Evolutionary conservation across 352 stramenopile genomes (phyloP), one percentile per base, ranked within the genome.

Genomic region (Globisporangium solare): DNA sequence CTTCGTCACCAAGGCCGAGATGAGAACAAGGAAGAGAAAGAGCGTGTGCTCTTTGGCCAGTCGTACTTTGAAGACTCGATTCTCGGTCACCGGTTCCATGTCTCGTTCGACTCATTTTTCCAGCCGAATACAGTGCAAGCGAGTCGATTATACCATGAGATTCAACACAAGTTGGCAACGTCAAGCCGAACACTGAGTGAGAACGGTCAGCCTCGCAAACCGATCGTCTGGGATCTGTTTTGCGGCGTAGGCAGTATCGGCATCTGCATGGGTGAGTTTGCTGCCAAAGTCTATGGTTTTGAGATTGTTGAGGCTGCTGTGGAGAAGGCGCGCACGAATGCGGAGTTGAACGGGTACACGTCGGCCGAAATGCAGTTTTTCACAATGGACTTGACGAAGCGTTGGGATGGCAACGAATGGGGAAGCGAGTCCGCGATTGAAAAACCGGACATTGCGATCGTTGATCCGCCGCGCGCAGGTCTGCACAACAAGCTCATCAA

Each of bases 21-120:
- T 2, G 17, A 31, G 3, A 47, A 18, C 0, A 45, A 5, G 0
- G 54, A 62, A 3, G 43, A 48, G 14, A 58, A 56, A 24, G 58
- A 75, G 27, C 71, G 63, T 1, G 61, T 80, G 63, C 65, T 92
- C 0, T 83, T 73, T 46, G 82, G 82, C 1, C 58, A 49, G 0
- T 41, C 70, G 11, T 74, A 74, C 39, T 69, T 87, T 2, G 58
- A 84, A 59, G 82, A 92, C 56, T 68, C 74, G 24, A 79, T 92
- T 21, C 61, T 92, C 8, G 56, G 61, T 21, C 74, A 88, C 31
- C 56, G 42, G 31, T 92, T 92, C 43, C 62, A 83, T 20, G 63
- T 92, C 35, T 83, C 82, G 50, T 76, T 88, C 42, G 72, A 87
- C 52, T 83, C 82, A 35, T 92, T 92, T 54, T 92, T 92, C 60